Evolutionary conservation across 257 asterid genomes (phyloP), one percentile per base, ranked within the genome.

Genomic region (Scutellaria minor): DNA sequence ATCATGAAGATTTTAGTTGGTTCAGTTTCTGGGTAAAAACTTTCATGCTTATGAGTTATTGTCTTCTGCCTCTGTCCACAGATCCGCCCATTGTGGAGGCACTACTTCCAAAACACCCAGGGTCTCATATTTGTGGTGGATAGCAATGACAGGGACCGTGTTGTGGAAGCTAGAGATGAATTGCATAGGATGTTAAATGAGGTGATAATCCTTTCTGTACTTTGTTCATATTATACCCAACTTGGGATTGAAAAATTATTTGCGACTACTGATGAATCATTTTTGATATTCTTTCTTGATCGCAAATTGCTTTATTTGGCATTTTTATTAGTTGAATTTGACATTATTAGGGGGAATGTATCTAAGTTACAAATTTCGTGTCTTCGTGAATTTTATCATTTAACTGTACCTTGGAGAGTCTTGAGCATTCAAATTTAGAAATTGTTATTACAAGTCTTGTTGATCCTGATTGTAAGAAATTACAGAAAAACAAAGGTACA

Each of bases 51-150:
- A 51, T 56, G 60, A n/a, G 15, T 44, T 64, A 14, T 66, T 67
- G 15, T 61, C 6, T 18, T 15, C 50, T 56, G 68, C 68, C 50
- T 52, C 73, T 14, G 41, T 67, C 18, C 18, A 65, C 83, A 92
- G 97, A 92, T 92, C 78, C 96, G 97, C 70, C 96, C 97, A 65
- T 75, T 92, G 86, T 91, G 97, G 97, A 89, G 97, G 88, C 96
- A 89, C 84, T 91, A 91, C 83, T 91, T 91, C 84, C 97, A 91
- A 64, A 91, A 91, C 88, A 89, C 96, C 18, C 97, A 92, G 73
- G 96, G 97, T 54, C 96, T 89, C 65, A 92, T 92, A 35, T 92
- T 89, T 72, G 97, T 92, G 66, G 96, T 92, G 46, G 97, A 92
- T 64, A 92, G 96, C 84, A 90, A 90, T 81, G 96, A 90, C 73